Conservation (phyloP, 176 grass and related monocot species). For the Carex scoparia region DNA sequence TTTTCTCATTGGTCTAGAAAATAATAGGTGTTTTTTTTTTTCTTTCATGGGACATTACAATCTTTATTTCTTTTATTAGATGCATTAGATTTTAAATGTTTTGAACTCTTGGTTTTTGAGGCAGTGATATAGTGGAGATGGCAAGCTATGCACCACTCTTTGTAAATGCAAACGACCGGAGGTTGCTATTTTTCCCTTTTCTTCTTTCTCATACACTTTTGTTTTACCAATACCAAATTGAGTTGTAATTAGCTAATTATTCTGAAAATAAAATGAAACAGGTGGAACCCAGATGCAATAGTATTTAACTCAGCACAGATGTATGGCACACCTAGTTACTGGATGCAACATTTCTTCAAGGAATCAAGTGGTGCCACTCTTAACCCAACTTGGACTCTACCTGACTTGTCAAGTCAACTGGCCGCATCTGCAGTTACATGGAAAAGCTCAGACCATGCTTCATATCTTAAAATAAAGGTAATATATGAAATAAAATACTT, state of each 20-base stretch:
- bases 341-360: conserved; percentile 83
- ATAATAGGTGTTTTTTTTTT: conserved; percentile 53
- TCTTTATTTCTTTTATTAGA: background rate
- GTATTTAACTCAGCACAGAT: conserved; percentile 80
- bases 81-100: background rate
- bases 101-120: conserved; percentile 21
- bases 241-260: background rate
- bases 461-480: conserved; percentile 72
- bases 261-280: conserved; percentile 6
- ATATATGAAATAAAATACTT: background rate
- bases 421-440: conserved; percentile 62
- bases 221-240: background rate
- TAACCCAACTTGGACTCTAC: conserved; percentile 38
- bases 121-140: conserved; percentile 83
- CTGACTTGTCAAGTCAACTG: conserved; percentile 37
- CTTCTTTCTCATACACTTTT: background rate
- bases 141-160: conserved; percentile 87
- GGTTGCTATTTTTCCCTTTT: conserved; percentile 29
- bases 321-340: conserved; percentile 90
- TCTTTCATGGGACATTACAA: background rate
- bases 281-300: conserved; percentile 82
- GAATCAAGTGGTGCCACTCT: conserved; percentile 60
- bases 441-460: conserved; percentile 42
- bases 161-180: conserved; percentile 76
- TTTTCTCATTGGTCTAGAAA: conserved; percentile 88